Evolutionary conservation across 257 asterid species (phyloP), one percentile per base, ranked within the genome.

Genomic region (Marsdenia floribunda): DNA sequence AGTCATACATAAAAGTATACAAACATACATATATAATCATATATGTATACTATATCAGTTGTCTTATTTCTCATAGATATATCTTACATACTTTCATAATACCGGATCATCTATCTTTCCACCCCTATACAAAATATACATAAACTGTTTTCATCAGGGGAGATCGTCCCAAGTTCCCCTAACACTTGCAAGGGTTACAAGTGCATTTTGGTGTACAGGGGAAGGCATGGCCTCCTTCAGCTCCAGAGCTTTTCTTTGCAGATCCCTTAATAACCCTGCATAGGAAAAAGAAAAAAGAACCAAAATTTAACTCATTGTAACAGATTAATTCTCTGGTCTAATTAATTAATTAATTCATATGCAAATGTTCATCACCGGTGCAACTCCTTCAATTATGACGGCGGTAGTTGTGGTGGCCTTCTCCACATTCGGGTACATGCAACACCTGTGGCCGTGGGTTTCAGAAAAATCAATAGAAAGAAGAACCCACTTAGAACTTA

Each of bases 121-220:
- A 37, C n/a, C 1, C 3, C 0, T 15, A 2, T 18, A 29, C 2
- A 29, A 1, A 22, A 22, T 5, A 3, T 11, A 1, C 53, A 66
- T 13, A 42, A 40, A 14, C n/a, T 15, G n/a, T 40, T 19, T 12
- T n/a, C 6, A 3, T 38, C 6, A 38, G 64, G 61, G 19, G 7
- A 16, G 26, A 6, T 12, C 38, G 8, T 26, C 26, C 68, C 68
- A 63, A 16, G 29, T 63, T 63, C 47, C 69, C 14, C 75, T 68
- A 82, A 63, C 81, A 82, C 71, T 24, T 72, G 79, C 83, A 79
- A 72, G 83, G 81, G 46, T 79, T 70, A 67, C 86, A 82, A 3
- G 8, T 15, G 82, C 83, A 79, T 79, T 33, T 73, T 35, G 78
- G 0, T 80, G 79, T 83, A 44, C 86, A 76, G 67, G 77, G 77